phyloP scores from a whole-genome alignment of 192 early-diverging fungal genomes.

The Lunasporangiospora selenospora region DNA sequence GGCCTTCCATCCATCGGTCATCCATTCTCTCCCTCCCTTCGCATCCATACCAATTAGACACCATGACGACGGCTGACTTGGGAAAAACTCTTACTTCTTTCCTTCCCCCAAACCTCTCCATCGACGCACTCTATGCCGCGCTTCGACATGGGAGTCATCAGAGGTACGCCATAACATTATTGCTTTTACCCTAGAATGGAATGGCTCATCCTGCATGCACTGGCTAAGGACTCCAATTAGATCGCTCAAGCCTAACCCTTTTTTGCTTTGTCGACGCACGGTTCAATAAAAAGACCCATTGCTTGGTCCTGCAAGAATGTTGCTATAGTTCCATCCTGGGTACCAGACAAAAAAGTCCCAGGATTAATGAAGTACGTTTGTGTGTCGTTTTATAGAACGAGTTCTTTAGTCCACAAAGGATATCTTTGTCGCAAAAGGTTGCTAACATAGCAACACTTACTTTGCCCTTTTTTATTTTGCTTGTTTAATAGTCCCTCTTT shows the following conservation, averaged over 20 bases:
- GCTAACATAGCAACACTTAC: background rate
- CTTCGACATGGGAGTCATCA: conserved; percentile 33
- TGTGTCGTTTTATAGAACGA: background rate
- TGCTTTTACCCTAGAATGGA: background rate
- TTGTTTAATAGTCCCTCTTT: conserved; percentile 30
- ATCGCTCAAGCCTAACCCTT: background rate
- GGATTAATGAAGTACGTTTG: conserved; percentile 43
- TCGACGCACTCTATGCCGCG: conserved; percentile 37
- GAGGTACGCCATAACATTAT: conserved; percentile 18
- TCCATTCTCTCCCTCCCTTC: too few species aligned
- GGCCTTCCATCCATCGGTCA: too few species aligned
- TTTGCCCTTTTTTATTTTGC: background rate
- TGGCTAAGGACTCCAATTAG: background rate
- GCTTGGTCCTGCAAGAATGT: conserved; percentile 46
- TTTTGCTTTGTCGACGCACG: too few species aligned
- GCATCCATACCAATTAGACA: too few species aligned
- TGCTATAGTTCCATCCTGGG: conserved; percentile 39
- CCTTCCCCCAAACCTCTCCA: conserved; percentile 28
- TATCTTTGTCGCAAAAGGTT: too few species aligned
- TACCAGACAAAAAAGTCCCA: conserved; percentile 34
- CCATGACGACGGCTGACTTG: conserved; percentile 12
- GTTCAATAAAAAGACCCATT: too few species aligned
- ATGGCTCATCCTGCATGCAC: background rate
- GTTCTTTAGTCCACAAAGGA: too few species aligned
- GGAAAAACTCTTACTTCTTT: conserved; percentile 28